phyloP scores from a whole-genome alignment of 257 asterid species.

The Leonotis leonurus region DNA sequence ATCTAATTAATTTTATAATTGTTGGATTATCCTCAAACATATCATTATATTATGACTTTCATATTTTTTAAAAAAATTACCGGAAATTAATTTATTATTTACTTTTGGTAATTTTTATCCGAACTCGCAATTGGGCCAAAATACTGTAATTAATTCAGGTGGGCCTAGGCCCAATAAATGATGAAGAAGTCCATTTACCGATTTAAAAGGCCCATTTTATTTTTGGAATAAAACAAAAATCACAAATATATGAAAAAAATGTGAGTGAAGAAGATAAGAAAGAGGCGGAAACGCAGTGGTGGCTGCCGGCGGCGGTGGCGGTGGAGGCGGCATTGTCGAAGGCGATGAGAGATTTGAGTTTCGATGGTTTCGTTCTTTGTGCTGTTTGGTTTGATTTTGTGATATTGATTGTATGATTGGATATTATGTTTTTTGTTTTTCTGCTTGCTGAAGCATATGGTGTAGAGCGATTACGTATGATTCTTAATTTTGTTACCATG shows the following conservation, averaged over 20 bases:
- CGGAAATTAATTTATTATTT: too few relatives aligned
- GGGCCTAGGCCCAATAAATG: too few relatives aligned
- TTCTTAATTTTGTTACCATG: too few relatives aligned
- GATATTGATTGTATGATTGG: not conserved
- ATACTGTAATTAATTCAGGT: too few relatives aligned
- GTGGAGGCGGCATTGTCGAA: not conserved
- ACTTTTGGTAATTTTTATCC: too few relatives aligned
- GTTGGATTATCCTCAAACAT: not conserved
- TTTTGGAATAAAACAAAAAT: not conserved
- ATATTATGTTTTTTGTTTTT: too few relatives aligned
- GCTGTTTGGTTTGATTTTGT: not conserved
- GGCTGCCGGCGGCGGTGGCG: not conserved
- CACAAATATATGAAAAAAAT: not conserved
- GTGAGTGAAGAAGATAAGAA: not conserved
- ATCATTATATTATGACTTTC: not conserved
- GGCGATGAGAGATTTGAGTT: not conserved
- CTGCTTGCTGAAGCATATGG: too few relatives aligned
- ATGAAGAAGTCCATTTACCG: too few relatives aligned
- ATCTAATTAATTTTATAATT: not conserved
- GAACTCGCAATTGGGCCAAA: too few relatives aligned
- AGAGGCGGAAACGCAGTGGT: not conserved
- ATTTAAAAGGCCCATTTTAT: not conserved
- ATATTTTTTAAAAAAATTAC: too few relatives aligned
- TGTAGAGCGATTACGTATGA: too few relatives aligned
- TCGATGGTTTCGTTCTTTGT: too few relatives aligned